phyloP scores from a whole-genome alignment of 2,329 filamentous ascomycete genomes.

The Diaporthe eres region DNA sequence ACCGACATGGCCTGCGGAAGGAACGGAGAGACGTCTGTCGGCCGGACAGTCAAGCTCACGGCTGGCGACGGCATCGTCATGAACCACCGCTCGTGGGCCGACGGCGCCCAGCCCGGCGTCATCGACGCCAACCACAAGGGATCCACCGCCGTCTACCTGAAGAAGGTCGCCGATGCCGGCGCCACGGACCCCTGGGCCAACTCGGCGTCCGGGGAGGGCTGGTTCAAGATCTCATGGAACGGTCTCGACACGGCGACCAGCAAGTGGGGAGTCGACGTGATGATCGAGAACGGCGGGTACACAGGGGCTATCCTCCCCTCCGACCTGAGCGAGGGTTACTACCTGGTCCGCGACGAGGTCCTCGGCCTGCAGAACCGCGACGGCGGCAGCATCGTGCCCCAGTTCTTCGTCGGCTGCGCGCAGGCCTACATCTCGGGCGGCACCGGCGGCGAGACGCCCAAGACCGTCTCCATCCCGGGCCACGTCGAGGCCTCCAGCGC shows the following conservation, averaged over 20 bases:
- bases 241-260: constrained; percentile 6
- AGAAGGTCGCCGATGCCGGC: constrained; percentile 10
- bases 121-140: constrained; percentile 32
- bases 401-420: constrained; percentile 27
- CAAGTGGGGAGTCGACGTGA: constrained; percentile 23
- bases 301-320: constrained; percentile 14
- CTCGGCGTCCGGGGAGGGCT: background rate
- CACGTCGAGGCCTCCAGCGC: constrained; percentile 20
- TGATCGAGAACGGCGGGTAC: constrained; percentile 29
- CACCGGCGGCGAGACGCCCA: constrained; percentile 1
- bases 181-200: constrained; percentile 17
- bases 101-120: constrained; percentile 30
- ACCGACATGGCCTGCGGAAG: constrained; percentile 25
- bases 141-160: constrained; percentile 27
- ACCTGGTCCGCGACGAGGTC: constrained; percentile 31
- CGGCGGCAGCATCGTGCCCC: constrained; percentile 28
- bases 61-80: constrained; percentile 30
- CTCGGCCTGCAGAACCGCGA: constrained; percentile 33
- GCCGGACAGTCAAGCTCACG: constrained; percentile 9
- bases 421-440: constrained; percentile 22
- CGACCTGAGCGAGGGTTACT: constrained; percentile 21
- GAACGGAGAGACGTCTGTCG: constrained; percentile 8
- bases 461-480: constrained; percentile 15
- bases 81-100: constrained; percentile 24
- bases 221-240: constrained; percentile 34